Conservation (phyloP, 1,284 basidiomycete genomes). For the Tetrapyrgos nigripes region DNA sequence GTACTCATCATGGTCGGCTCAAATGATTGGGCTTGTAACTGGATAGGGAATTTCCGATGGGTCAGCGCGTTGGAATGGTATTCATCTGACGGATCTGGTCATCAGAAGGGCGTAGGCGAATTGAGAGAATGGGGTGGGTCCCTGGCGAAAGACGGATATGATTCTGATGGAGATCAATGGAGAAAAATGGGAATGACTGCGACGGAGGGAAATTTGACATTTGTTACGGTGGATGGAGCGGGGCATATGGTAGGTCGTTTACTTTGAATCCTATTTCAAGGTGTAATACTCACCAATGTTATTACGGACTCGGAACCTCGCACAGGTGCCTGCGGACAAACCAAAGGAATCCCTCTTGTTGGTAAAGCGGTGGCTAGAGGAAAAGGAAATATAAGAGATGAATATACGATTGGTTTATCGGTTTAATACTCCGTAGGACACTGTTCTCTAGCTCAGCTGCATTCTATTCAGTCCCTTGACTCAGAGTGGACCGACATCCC, state of each 20-base stretch:
- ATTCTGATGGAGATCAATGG: conserved; percentile 45
- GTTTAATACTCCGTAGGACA: too few species aligned
- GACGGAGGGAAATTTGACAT: conserved; percentile 51
- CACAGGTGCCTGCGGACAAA: conserved; percentile 58
- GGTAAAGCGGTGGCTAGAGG: conserved; percentile 52
- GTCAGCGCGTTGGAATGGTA: conserved; percentile 66
- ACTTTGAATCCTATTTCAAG: neutral
- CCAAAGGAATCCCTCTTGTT: conserved; percentile 53
- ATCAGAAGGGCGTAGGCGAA: conserved; percentile 46
- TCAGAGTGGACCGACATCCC: too few species aligned
- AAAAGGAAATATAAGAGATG: conserved; percentile 38
- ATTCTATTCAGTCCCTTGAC: too few species aligned
- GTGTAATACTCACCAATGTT: neutral
- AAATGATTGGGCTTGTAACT: conserved; percentile 81
- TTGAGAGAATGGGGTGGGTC: conserved; percentile 52
- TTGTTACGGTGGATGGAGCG: conserved; percentile 54
- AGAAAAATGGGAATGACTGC: conserved; percentile 56
- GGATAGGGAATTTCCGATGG: conserved; percentile 74
- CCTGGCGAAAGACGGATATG: too few species aligned
- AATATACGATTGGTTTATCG: too few species aligned
- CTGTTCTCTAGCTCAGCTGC: too few species aligned
- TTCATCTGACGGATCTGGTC: conserved; percentile 40
- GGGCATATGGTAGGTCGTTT: conserved; percentile 57
- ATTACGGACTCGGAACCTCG: neutral
- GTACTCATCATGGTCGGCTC: conserved; percentile 80